Evolutionary conservation across 2,329 filamentous ascomycete species (phyloP).

Genomic region (Diaporthe humulicola): DNA sequence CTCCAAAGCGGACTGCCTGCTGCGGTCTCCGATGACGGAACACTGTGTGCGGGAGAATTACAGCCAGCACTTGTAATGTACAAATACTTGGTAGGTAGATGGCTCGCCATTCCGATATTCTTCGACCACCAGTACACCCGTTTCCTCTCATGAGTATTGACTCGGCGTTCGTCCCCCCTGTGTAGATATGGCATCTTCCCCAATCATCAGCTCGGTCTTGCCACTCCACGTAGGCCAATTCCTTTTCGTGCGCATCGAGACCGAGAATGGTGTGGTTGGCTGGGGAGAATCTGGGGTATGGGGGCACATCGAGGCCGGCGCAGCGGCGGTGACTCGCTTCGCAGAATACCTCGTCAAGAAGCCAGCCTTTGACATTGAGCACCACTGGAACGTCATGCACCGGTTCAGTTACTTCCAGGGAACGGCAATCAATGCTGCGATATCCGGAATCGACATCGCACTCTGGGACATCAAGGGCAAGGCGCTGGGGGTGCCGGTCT

Average conservation of each 20-base stretch:
- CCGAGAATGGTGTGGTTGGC: background rate
- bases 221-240: constrained; percentile 12
- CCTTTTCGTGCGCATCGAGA: background rate
- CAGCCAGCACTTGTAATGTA: background rate
- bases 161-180: too few relatives aligned
- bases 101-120: too few relatives aligned
- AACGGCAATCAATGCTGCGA: background rate
- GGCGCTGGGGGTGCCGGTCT: background rate
- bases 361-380: background rate
- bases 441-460: constrained; percentile 1
- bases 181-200: background rate
- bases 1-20: background rate
- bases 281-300: constrained; percentile 2
- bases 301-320: constrained; percentile 3
- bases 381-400: constrained; percentile 2
- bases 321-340: background rate
- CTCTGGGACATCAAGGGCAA: constrained; percentile 16
- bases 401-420: constrained; percentile 15
- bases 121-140: too few relatives aligned
- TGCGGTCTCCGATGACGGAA: background rate
- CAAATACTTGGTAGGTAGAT: background rate
- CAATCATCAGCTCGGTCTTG: background rate
- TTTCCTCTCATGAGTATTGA: background rate
- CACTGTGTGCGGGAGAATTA: background rate
- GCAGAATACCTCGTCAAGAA: background rate